Evolutionary conservation across 768 basidiomycete species (phyloP).

Genomic region (Podaxis pistillaris): DNA sequence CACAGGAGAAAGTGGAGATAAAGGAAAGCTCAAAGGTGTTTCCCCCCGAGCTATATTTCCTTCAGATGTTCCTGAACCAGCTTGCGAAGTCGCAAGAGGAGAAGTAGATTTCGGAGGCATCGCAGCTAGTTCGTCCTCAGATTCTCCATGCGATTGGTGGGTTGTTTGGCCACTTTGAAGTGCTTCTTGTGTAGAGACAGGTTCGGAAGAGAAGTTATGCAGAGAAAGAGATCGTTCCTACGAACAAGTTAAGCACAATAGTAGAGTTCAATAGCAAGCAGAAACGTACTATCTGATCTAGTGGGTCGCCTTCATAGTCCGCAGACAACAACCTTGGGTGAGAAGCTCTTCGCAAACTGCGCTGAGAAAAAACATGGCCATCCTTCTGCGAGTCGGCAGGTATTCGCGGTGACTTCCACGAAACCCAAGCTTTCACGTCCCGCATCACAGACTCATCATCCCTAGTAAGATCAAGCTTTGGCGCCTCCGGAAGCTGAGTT

Average conservation of each 20-base stretch:
- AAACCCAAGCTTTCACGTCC: constrained; percentile 2
- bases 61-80: background rate
- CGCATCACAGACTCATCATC: background rate
- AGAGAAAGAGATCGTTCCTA: constrained; percentile 4
- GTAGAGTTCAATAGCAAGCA: background rate
- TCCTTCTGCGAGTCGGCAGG: background rate
- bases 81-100: background rate
- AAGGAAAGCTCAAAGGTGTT: background rate
- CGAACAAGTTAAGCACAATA: background rate
- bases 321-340: background rate
- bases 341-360: background rate
- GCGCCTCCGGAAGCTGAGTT: background rate
- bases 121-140: constrained; percentile 11
- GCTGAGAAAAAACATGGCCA: background rate
- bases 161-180: too few relatives aligned
- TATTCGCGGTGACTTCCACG: background rate
- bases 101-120: constrained; percentile 6
- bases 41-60: background rate
- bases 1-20: constrained; percentile 6
- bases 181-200: background rate
- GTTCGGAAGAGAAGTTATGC: background rate
- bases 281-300: constrained; percentile 8
- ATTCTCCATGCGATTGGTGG: background rate
- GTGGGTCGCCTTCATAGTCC: background rate
- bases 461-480: background rate